phyloP scores from a whole-genome alignment of 352 stramenopile genomes.

The Phytophthora foliorum region DNA sequence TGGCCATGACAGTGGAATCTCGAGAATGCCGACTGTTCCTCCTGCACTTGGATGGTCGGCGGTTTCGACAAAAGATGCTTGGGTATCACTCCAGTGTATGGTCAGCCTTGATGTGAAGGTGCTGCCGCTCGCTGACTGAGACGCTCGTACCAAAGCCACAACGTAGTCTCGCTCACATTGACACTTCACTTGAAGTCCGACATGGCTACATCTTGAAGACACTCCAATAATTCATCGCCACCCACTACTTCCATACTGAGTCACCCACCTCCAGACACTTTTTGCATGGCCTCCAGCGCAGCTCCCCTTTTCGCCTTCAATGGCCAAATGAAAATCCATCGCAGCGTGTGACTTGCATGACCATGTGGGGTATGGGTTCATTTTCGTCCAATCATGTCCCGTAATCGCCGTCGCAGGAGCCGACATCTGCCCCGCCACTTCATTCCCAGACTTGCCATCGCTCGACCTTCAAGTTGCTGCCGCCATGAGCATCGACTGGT shows the following conservation, averaged over 20 bases:
- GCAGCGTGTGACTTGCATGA: conserved; percentile 21
- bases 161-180: too few relatives aligned
- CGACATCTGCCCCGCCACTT: not conserved
- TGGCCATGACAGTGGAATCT: not conserved
- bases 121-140: too few relatives aligned
- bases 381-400: conserved; percentile 32
- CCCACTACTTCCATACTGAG: not conserved
- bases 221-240: not conserved
- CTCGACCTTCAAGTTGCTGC: not conserved
- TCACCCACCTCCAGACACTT: not conserved
- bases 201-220: not conserved
- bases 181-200: too few relatives aligned
- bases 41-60: not conserved
- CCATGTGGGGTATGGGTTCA: conserved; percentile 9
- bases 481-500: conserved; percentile 59
- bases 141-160: too few relatives aligned
- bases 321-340: not conserved
- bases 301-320: not conserved
- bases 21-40: conserved; percentile 12
- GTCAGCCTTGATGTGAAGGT: too few relatives aligned
- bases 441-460: conserved; percentile 29
- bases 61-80: not conserved
- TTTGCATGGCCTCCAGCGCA: not conserved
- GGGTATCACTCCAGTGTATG: not conserved
- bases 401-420: conserved; percentile 17